Percentiles rank a stretch among this genome's conserved stretches.
These are phyloP conservation scores for Uromyces viciae-fabae DNA, from an alignment of 1,284 basidiomycete species.

Conservation along the genomic window DNA sequence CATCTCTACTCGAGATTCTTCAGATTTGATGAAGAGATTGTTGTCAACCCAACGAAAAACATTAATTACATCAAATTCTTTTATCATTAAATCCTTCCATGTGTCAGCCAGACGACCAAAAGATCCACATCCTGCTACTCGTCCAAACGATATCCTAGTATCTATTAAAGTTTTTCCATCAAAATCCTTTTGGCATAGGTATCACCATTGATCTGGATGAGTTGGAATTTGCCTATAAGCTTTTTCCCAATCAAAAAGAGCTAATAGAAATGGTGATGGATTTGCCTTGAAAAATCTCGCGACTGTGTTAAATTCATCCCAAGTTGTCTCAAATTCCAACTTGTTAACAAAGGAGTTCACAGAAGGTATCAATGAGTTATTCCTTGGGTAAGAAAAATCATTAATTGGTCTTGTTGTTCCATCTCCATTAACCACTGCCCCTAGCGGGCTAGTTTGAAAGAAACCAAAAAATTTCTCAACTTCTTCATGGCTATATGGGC, in stretches of 20 bases:
- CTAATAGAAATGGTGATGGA: neutral
- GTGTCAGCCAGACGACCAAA: neutral
- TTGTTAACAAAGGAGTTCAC: neutral
- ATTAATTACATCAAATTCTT: neutral
- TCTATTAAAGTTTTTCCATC: neutral
- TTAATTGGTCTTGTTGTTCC: neutral
- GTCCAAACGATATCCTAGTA: neutral
- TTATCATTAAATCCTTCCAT: neutral
- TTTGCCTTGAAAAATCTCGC: neutral
- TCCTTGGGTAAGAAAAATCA: neutral
- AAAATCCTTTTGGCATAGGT: neutral
- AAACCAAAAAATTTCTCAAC: neutral
- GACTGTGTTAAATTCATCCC: neutral
- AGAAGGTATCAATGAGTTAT: neutral
- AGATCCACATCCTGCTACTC: neutral
- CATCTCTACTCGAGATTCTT: neutral
- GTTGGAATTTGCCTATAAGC: neutral
- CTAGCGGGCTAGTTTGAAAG: neutral
- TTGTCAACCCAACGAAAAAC: slow-evolving; percentile 10
- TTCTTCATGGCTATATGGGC: neutral
- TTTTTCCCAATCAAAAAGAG: neutral
- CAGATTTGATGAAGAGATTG: neutral
- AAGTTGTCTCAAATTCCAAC: neutral
- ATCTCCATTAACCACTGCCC: neutral
- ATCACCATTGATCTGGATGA: neutral